These are phyloP conservation scores for Rubroboletus pulcherrimus DNA, from an alignment of 768 basidiomycete genomes.

Conservation along the genomic window DNA sequence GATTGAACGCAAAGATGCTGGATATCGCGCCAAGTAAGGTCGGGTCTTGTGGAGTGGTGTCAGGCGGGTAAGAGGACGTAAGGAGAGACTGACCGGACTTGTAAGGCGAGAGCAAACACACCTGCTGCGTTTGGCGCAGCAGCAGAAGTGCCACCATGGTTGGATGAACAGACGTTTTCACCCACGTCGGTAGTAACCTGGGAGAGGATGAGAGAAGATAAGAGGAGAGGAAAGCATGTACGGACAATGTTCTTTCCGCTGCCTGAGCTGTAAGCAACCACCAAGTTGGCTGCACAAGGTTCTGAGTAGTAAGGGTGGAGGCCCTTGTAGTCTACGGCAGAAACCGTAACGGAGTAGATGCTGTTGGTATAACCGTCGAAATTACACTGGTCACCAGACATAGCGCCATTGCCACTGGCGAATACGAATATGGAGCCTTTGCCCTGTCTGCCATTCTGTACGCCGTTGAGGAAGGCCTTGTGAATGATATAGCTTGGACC, in stretches of 20 bases:
- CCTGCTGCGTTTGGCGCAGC: conserved; percentile 97
- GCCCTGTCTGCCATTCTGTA: conserved; percentile 83
- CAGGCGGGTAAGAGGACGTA: conserved; percentile 2
- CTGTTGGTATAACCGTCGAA: conserved; percentile 99
- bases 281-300: conserved; percentile 94
- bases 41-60: conserved; percentile 54
- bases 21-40: conserved; percentile 94
- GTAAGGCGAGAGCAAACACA: conserved; percentile 85
- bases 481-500: conserved; percentile 86
- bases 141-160: conserved; percentile 95
- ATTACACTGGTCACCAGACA: conserved; percentile 92
- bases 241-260: conserved; percentile 89
- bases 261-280: conserved; percentile 95
- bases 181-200: conserved; percentile 96
- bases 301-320: conserved; percentile 97
- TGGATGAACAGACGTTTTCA: conserved; percentile 70
- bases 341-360: conserved; percentile 93
- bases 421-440: conserved; percentile 96
- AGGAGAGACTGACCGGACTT: conserved; percentile 61
- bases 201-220: conserved; percentile 13
- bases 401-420: conserved; percentile 94
- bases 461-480: conserved; percentile 91
- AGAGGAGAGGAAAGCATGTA: conserved; percentile 13
- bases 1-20: conserved; percentile 84
- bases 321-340: conserved; percentile 91